A percentile compares a stretch with the other conserved stretches of the same genome.
These are phyloP conservation scores for Alnus glutinosa DNA, from an alignment of 306 rosid species.

Conservation along the genomic window DNA sequence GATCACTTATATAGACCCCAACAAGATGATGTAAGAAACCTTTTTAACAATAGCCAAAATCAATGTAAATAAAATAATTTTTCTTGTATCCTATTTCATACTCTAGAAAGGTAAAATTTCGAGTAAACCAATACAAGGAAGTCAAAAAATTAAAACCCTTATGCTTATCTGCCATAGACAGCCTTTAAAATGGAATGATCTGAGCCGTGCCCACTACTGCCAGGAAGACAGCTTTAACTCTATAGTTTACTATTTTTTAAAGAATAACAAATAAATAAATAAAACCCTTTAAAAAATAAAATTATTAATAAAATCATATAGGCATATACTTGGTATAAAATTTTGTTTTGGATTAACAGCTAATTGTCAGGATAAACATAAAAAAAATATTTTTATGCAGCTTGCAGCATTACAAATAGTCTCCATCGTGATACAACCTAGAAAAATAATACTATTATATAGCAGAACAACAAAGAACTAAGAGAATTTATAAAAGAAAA, in stretches of 20 bases:
- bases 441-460: neutral
- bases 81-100: neutral
- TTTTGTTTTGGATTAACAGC: neutral
- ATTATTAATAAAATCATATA: neutral
- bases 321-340: no score
- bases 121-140: neutral
- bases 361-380: neutral
- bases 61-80: neutral
- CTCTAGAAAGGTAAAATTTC: neutral
- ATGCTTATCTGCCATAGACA: neutral
- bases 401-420: conserved; percentile 1
- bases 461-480: neutral
- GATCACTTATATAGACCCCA: neutral
- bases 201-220: neutral
- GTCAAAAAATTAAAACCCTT: neutral
- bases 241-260: no score
- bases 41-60: neutral
- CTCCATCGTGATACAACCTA: neutral
- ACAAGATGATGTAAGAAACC: neutral
- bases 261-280: neutral
- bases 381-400: neutral
- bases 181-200: neutral
- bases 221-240: neutral
- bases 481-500: neutral
- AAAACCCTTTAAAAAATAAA: neutral